These are phyloP conservation scores for Penicillium italicum DNA, from an alignment of 2,329 filamentous ascomycete species.

Conservation along the genomic window DNA sequence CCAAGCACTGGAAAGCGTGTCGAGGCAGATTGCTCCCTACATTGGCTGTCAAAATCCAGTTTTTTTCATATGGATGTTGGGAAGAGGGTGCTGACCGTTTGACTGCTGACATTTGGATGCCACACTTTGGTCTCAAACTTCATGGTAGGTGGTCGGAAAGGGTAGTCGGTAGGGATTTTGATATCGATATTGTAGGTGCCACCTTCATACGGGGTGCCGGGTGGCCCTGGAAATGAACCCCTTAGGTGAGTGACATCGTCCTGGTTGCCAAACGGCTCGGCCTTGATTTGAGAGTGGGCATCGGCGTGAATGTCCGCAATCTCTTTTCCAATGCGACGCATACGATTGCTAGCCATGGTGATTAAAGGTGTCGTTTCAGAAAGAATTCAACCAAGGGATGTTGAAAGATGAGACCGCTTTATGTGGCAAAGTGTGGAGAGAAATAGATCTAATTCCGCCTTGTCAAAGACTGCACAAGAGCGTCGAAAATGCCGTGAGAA, in stretches of 20 bases:
- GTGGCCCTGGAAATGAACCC: conserved; percentile 79
- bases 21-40: conserved; percentile 93
- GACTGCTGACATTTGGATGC: conserved; percentile 95
- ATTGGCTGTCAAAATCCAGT: not conserved
- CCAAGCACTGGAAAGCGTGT: conserved; percentile 86
- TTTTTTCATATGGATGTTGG: not conserved
- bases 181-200: conserved; percentile 82
- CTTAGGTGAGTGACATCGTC: conserved; percentile 76
- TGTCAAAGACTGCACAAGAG: not conserved
- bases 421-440: not conserved
- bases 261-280: conserved; percentile 58
- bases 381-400: not conserved
- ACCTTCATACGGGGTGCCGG: conserved; percentile 89
- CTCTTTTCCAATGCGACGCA: conserved; percentile 53
- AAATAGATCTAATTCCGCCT: not conserved
- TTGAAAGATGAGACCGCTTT: not conserved
- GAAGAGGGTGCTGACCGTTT: conserved; percentile 64
- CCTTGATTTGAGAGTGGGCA: conserved; percentile 70
- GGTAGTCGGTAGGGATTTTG: conserved; percentile 80
- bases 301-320: conserved; percentile 56
- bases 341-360: conserved; percentile 55
- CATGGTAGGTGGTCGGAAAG: conserved; percentile 89
- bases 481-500: not conserved
- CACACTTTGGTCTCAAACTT: conserved; percentile 89
- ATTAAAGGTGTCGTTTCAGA: conserved; percentile 1